Percentiles rank a stretch among this genome's conserved stretches.
These are phyloP conservation scores for Fusarium papillatum DNA, from an alignment of 2,329 filamentous ascomycete genomes.

Conservation along the genomic window DNA sequence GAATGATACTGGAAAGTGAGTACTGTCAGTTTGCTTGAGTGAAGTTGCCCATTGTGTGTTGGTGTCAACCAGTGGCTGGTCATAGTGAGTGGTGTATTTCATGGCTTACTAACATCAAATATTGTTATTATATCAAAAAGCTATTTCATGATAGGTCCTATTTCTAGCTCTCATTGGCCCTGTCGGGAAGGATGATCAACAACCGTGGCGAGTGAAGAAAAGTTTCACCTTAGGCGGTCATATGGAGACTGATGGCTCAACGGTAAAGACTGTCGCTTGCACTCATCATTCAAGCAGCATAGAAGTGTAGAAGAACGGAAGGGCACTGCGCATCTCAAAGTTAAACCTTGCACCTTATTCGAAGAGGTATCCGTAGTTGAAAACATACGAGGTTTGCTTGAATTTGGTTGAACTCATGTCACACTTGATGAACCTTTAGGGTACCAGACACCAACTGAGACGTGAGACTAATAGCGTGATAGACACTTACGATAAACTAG, in stretches of 20 bases:
- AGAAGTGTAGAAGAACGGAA: rapidly evolving
- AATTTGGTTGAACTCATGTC: not conserved
- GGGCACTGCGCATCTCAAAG: rapidly evolving
- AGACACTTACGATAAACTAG: not conserved
- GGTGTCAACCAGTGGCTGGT: not conserved
- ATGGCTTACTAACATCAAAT: not conserved
- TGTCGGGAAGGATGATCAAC: not conserved
- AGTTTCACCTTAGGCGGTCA: not conserved
- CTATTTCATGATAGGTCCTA: not conserved
- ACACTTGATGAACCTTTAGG: not conserved
- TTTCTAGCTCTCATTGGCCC: not conserved
- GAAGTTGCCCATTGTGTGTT: not conserved
- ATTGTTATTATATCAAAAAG: not conserved
- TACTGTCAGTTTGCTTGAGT: not conserved
- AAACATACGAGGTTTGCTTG: not conserved
- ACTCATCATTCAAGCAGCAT: not conserved
- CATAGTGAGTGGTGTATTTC: not conserved
- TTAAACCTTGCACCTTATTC: not conserved
- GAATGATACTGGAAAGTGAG: not conserved
- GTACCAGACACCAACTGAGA: not conserved
- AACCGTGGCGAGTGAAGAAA: not conserved
- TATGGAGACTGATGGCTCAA: not conserved
- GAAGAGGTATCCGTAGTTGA: not conserved
- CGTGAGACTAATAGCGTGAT: not conserved
- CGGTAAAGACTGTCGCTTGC: not conserved